Conservation (phyloP, 2,329 filamentous ascomycete species). For the Cladosporium sp. region DNA sequence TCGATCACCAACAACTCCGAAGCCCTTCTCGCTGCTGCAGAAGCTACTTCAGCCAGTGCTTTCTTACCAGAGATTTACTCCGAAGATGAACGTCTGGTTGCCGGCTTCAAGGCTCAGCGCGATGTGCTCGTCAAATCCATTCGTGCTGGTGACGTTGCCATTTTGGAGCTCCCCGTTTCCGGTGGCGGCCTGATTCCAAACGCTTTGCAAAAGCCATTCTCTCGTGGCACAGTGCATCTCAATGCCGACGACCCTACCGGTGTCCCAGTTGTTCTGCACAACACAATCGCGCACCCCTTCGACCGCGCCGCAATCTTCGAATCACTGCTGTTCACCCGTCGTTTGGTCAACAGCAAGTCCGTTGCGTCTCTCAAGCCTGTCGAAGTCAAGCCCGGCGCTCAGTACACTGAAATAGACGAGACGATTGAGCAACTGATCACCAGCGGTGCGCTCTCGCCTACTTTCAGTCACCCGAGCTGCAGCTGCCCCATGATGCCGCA, state of each 20-base stretch:
- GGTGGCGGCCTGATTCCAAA: slow-evolving; percentile 48
- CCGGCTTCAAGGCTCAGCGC: slow-evolving; percentile 41
- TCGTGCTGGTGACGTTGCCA: slow-evolving; percentile 43
- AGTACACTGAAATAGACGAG: slow-evolving; percentile 17
- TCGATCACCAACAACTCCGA: slow-evolving; percentile 35
- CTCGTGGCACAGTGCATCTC: slow-evolving; percentile 31
- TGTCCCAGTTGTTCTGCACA: slow-evolving; percentile 19
- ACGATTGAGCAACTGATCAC: slow-evolving; percentile 17
- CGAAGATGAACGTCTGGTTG: slow-evolving; percentile 25
- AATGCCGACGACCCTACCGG: slow-evolving; percentile 5
- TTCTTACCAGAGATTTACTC: slow-evolving; percentile 1
- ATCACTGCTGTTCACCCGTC: slow-evolving; percentile 36
- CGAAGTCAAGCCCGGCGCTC: slow-evolving; percentile 16
- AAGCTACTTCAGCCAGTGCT: slow-evolving; percentile 5
- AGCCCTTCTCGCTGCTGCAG: slow-evolving; percentile 26
- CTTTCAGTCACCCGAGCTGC: slow-evolving; percentile 26
- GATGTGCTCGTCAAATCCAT: slow-evolving; percentile 37
- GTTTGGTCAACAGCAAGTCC: slow-evolving; percentile 19
- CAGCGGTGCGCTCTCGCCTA: slow-evolving; percentile 24
- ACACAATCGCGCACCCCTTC: slow-evolving; percentile 24
- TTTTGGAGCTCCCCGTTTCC: slow-evolving; percentile 37
- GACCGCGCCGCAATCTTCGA: slow-evolving; percentile 29
- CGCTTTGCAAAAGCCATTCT: slow-evolving; percentile 43
- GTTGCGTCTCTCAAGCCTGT: slow-evolving; percentile 18
- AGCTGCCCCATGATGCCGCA: slow-evolving; percentile 26